These are phyloP conservation scores for Tylopilus intermedius DNA, from an alignment of 768 basidiomycete genomes.

Conservation along the genomic window DNA sequence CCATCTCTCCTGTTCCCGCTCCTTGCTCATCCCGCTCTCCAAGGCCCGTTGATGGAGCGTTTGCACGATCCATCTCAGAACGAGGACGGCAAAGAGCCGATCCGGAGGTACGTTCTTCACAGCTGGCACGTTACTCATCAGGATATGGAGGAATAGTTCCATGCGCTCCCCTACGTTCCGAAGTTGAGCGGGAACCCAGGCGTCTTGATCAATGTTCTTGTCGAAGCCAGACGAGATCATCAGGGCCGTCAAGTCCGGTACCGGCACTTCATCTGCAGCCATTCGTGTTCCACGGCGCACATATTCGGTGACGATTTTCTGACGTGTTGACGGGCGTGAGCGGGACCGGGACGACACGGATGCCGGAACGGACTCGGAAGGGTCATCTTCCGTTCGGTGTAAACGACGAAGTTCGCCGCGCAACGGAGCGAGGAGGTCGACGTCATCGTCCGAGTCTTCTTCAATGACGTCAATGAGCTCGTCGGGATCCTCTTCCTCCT, in stretches of 20 bases:
- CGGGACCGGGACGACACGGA: conserved; percentile 34
- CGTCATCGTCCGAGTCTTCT: conserved; percentile 42
- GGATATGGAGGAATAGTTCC: conserved; percentile 48
- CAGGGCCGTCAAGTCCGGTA: conserved; percentile 46
- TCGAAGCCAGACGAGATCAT: conserved; percentile 36
- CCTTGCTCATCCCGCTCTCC: conserved; percentile 46
- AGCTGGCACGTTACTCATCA: conserved; percentile 49
- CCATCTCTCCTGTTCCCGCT: conserved; percentile 68
- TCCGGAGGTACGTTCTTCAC: conserved; percentile 46
- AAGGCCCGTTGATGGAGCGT: conserved; percentile 47
- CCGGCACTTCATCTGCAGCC: conserved; percentile 50
- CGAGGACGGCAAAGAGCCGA: conserved; percentile 47
- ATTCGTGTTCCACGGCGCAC: conserved; percentile 66
- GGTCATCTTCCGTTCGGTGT: conserved; percentile 36
- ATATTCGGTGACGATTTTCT: conserved; percentile 47
- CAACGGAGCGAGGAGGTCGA: conserved; percentile 63
- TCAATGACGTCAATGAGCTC: conserved; percentile 70
- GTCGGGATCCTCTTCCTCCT: conserved; percentile 45
- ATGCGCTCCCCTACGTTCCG: conserved; percentile 48
- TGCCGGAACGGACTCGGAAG: conserved; percentile 22
- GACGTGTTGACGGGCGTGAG: conserved; percentile 10
- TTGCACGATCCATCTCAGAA: conserved; percentile 58
- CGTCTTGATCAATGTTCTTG: conserved; percentile 17
- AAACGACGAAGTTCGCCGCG: conserved; percentile 63
- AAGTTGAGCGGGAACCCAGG: conserved; percentile 43